Conservation (phyloP, 2,329 filamentous ascomycete species). For the Trichophyton rubrum region DNA sequence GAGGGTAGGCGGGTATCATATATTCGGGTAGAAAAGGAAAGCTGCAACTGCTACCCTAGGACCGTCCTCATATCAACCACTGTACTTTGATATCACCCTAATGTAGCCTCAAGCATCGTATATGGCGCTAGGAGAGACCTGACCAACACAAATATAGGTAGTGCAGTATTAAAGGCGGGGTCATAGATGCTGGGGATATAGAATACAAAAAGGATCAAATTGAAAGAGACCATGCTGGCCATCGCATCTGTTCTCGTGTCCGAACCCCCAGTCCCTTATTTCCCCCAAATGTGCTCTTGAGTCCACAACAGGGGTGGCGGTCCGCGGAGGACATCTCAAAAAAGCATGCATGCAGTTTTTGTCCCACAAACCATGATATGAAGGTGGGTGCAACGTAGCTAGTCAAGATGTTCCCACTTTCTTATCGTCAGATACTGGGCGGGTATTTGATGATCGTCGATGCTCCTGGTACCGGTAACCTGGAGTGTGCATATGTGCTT, state of each 20-base stretch:
- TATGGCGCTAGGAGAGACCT: not conserved
- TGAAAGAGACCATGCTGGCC: not conserved
- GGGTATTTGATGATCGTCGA: not conserved
- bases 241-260: not conserved
- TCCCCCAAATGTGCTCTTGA: not conserved
- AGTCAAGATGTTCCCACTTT: not conserved
- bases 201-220: not conserved
- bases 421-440: not conserved
- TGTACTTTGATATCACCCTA: not conserved
- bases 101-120: too few species aligned
- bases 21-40: not conserved
- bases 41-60: not conserved
- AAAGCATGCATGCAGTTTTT: not conserved
- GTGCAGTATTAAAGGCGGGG: not conserved
- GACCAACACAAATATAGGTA: not conserved
- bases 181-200: not conserved
- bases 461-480: not conserved
- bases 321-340: not conserved
- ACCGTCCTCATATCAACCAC: not conserved
- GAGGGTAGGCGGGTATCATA: not conserved
- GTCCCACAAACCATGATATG: not conserved
- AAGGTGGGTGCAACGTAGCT: not conserved
- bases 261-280: not conserved
- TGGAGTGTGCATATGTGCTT: not conserved
- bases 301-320: not conserved